phyloP scores from a whole-genome alignment of 169 alveolate genomes.

The Cryptosporidium ryanae region DNA sequence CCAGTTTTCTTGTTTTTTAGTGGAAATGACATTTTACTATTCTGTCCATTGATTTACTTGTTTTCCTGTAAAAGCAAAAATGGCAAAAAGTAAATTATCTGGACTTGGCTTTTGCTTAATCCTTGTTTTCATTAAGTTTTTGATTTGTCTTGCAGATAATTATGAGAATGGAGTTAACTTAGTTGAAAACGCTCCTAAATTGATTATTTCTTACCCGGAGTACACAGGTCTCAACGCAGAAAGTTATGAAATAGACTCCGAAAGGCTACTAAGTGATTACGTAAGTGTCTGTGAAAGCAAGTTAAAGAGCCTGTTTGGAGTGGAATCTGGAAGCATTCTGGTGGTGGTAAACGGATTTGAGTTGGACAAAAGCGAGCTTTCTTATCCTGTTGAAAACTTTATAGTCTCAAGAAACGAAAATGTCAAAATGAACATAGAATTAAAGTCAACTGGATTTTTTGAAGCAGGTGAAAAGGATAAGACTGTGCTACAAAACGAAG shows the following conservation, averaged over 20 bases:
- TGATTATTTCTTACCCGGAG: slow-evolving; percentile 6
- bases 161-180: neutral
- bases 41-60: too few relatives aligned
- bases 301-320: slow-evolving; percentile 3
- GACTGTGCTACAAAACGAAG: neutral
- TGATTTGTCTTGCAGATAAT: too few relatives aligned
- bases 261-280: slow-evolving; percentile 7
- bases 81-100: too few relatives aligned
- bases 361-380: slow-evolving; percentile 6
- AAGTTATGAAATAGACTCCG: slow-evolving; percentile 6
- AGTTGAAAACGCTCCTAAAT: neutral
- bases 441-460: neutral
- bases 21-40: too few relatives aligned
- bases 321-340: neutral
- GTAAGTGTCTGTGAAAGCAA: slow-evolving; percentile 15
- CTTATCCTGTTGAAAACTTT: slow-evolving; percentile 17
- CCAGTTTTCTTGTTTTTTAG: too few relatives aligned
- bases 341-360: slow-evolving; percentile 30
- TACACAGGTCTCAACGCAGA: slow-evolving; percentile 41
- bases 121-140: too few relatives aligned
- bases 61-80: too few relatives aligned
- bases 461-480: neutral
- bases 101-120: too few relatives aligned
- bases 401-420: slow-evolving; percentile 16
- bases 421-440: neutral